Percentiles rank a stretch among this genome's conserved stretches.
Evolutionary conservation across 805 yeast genomes (phyloP).

Genomic region (Vanderwaltozyma polyspora): DNA sequence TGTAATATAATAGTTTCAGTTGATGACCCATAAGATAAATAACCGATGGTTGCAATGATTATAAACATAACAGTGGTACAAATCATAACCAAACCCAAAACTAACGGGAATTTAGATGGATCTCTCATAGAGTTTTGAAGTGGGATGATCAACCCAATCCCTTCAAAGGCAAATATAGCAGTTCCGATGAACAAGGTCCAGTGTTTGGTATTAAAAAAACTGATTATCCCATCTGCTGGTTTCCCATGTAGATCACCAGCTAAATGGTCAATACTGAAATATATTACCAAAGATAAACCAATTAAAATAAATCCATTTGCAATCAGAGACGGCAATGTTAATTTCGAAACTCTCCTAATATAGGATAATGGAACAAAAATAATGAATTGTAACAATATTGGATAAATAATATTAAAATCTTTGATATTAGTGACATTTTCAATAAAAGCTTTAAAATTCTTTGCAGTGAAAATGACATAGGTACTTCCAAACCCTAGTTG

Average conservation of each 20-base stretch:
- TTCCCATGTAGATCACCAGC: conserved; percentile 25
- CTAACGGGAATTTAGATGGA: conserved; percentile 62
- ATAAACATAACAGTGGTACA: conserved; percentile 55
- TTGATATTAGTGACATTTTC: conserved; percentile 33
- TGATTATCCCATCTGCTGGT: conserved; percentile 40
- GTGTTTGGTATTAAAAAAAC: conserved; percentile 40
- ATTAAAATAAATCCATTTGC: conserved; percentile 59
- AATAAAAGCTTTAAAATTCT: conserved; percentile 55
- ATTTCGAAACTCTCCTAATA: conserved; percentile 62
- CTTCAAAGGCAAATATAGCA: conserved; percentile 82
- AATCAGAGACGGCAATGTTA: conserved; percentile 57
- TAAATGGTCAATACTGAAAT: conserved; percentile 34
- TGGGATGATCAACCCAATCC: conserved; percentile 72
- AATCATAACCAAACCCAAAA: conserved; percentile 48
- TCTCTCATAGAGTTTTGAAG: conserved; percentile 71
- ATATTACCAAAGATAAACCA: conserved; percentile 56
- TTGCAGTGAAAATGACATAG: conserved; percentile 67
- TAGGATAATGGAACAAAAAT: conserved; percentile 58
- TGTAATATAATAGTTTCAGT: conserved; percentile 59
- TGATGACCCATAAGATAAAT: conserved; percentile 52
- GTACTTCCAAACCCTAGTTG: conserved; percentile 78
- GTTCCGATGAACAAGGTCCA: conserved; percentile 73
- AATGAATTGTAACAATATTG: conserved; percentile 45
- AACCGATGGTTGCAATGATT: conserved; percentile 55
- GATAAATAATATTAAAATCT: conserved; percentile 30